Percentiles rank a stretch among this genome's conserved stretches.
phyloP scores from a whole-genome alignment of 2,329 filamentous ascomycete genomes.

The Chrysosporium queenslandicum region DNA sequence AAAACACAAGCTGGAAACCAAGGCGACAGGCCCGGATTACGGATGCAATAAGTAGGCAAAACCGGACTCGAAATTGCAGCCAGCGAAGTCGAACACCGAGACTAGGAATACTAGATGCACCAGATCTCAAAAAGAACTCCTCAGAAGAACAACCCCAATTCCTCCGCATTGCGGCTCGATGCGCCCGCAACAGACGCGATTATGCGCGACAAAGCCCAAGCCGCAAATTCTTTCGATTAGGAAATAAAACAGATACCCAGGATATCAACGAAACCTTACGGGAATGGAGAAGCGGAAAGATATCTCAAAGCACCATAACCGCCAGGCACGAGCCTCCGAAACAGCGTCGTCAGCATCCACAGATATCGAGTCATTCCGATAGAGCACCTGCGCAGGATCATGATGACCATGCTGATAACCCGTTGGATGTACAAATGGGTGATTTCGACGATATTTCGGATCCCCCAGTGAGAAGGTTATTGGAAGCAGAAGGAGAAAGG shows the following conservation, averaged over 20 bases:
- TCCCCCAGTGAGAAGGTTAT: not conserved
- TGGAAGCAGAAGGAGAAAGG: not conserved
- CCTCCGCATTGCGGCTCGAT: slow-evolving; percentile 46
- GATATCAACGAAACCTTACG: slow-evolving; percentile 44
- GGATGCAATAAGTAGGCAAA: slow-evolving; percentile 23
- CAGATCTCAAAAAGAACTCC: slow-evolving; percentile 25
- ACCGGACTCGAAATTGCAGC: slow-evolving; percentile 20
- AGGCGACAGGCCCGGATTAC: slow-evolving; percentile 31
- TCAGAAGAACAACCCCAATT: slow-evolving; percentile 41
- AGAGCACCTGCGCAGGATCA: not conserved
- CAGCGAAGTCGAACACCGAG: slow-evolving; percentile 19
- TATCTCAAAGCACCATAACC: slow-evolving; percentile 19
- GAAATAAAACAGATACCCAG: slow-evolving; percentile 44
- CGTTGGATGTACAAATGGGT: not conserved
- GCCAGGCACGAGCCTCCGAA: not conserved
- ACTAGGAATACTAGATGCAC: slow-evolving; percentile 46
- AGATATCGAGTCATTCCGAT: not conserved
- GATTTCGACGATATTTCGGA: not conserved
- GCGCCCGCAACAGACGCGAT: slow-evolving; percentile 40
- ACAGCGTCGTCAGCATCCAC: not conserved
- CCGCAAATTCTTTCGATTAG: slow-evolving; percentile 44
- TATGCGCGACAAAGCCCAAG: slow-evolving; percentile 44
- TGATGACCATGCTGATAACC: not conserved
- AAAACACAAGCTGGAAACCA: slow-evolving; percentile 9
- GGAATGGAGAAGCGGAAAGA: slow-evolving; percentile 43